Conservation (phyloP, 345 rosid species). For the Melaleuca alternifolia region DNA sequence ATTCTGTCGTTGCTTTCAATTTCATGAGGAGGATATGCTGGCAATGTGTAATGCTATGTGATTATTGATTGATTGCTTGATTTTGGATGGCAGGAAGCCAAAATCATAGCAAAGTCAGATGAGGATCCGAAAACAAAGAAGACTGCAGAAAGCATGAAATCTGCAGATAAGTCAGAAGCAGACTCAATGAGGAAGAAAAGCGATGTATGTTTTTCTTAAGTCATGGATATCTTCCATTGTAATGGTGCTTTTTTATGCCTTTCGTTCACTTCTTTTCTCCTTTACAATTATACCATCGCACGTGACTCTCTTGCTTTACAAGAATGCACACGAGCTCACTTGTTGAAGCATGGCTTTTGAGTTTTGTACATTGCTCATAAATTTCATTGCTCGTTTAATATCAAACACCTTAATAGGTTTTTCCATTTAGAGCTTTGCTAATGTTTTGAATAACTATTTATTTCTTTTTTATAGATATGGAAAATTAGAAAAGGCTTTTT, state of each 20-base stretch:
- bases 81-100: conserved; percentile 17
- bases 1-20: background rate
- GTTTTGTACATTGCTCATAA: background rate
- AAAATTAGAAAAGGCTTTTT: background rate
- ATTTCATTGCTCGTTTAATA: background rate
- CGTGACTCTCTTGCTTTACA: background rate
- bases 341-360: background rate
- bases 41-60: background rate
- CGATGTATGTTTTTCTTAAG: conserved; percentile 28
- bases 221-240: background rate
- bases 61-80: background rate
- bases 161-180: conserved; percentile 31
- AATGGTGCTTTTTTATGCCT: background rate
- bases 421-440: background rate
- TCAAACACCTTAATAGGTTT: background rate
- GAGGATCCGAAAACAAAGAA: conserved; percentile 30
- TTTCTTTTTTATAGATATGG: background rate
- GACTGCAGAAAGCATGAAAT: conserved; percentile 22
- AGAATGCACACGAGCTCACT: background rate
- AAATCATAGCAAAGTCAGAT: conserved; percentile 27
- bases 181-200: conserved; percentile 23
- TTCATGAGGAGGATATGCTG: background rate
- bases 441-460: background rate
- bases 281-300: background rate
- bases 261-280: background rate